Evolutionary conservation across 2,329 filamentous ascomycete genomes (phyloP).

Genomic region (Hypoxylon sp.): DNA sequence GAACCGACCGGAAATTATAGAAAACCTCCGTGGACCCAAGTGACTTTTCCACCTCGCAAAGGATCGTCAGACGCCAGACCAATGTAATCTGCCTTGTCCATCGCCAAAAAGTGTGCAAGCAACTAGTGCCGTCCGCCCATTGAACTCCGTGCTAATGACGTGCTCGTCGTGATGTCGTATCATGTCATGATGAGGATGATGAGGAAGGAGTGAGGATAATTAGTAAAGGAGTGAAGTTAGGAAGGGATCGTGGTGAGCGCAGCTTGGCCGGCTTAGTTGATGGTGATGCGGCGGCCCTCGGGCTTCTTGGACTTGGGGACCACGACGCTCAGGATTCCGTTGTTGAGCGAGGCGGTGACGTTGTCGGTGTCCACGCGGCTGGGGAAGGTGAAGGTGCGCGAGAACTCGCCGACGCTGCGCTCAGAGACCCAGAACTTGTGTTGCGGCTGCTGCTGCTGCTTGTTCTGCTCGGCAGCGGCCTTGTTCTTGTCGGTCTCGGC

Average conservation of each 20-base stretch:
- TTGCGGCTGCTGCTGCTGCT: constrained; percentile 42
- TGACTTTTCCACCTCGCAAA: constrained; percentile 3
- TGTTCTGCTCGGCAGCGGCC: constrained; percentile 34
- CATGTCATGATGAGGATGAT: constrained; percentile 5
- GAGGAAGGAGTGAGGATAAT: constrained; percentile 11
- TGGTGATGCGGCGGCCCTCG: constrained; percentile 66
- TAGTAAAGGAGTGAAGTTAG: constrained; percentile 12
- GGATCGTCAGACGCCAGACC: constrained; percentile 16
- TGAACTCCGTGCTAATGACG: constrained; percentile 27
- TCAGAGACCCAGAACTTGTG: constrained; percentile 79
- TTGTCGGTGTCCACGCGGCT: constrained; percentile 70
- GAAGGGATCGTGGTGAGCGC: not conserved
- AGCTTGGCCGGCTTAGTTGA: constrained; percentile 58
- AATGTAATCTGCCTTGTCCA: constrained; percentile 12
- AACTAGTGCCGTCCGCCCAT: constrained; percentile 1
- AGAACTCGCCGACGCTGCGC: constrained; percentile 75
- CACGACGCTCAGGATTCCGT: constrained; percentile 73
- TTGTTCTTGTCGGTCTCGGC: constrained; percentile 53
- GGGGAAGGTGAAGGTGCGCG: constrained; percentile 76
- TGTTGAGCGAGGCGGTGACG: constrained; percentile 72
- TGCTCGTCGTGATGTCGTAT: constrained; percentile 21
- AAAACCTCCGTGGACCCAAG: constrained; percentile 5
- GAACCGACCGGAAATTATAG: constrained; percentile 5
- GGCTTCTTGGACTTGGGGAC: constrained; percentile 76
- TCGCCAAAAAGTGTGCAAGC: not conserved